A percentile compares a stretch with the other conserved stretches of the same genome.
phyloP scores from a whole-genome alignment of 1,284 basidiomycete species.

The Peniophora sp. region DNA sequence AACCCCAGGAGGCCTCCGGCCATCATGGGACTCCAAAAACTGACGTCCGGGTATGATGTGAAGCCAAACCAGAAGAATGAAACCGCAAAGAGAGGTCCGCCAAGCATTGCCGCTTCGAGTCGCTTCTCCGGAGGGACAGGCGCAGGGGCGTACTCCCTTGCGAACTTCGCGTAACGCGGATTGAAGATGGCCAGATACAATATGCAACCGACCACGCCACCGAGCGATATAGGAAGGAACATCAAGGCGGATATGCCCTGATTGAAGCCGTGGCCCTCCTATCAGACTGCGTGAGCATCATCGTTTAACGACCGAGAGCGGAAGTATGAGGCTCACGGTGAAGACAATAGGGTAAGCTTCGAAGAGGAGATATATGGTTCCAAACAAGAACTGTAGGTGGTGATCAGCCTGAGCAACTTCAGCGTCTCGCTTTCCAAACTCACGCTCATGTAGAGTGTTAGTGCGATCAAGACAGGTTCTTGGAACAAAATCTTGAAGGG shows the following conservation, averaged over 20 bases:
- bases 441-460: conserved; percentile 64
- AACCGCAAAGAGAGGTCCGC: conserved; percentile 45
- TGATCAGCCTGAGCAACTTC: background rate
- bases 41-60: conserved; percentile 46
- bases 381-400: conserved; percentile 48
- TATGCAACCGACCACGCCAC: conserved; percentile 38
- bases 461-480: conserved; percentile 72
- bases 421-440: too few relatives aligned
- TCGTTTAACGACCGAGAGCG: background rate
- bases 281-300: conserved; percentile 30
- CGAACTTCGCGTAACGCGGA: conserved; percentile 40
- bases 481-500: conserved; percentile 62
- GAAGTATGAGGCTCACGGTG: conserved; percentile 10
- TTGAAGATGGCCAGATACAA: conserved; percentile 46
- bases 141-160: conserved; percentile 36
- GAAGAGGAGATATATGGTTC: conserved; percentile 53
- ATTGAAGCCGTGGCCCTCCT: conserved; percentile 40
- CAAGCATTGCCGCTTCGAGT: conserved; percentile 45
- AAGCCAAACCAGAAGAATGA: conserved; percentile 68
- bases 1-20: conserved; percentile 47
- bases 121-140: conserved; percentile 64
- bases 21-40: conserved; percentile 51
- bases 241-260: conserved; percentile 41
- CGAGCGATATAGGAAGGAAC: conserved; percentile 49
- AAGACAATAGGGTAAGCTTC: conserved; percentile 44